Percentiles rank a stretch among this genome's conserved stretches.
Conservation (phyloP, 2,329 filamentous ascomycete species). For the Aphanoascus verrucosus region DNA sequence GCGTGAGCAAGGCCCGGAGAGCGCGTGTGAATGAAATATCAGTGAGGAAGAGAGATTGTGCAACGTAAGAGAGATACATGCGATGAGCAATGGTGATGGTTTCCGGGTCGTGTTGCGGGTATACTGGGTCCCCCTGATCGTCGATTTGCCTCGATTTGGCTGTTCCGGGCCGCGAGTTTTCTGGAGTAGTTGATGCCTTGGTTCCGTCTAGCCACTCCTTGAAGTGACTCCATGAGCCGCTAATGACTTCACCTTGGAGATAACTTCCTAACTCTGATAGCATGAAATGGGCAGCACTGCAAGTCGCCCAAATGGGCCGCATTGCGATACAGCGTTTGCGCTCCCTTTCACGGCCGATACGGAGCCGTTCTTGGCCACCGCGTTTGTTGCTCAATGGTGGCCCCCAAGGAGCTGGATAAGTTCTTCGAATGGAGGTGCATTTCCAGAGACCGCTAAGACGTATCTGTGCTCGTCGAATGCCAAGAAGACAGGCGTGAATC, state of each 20-base stretch:
- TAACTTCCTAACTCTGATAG: constrained; percentile 79
- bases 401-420: constrained; percentile 61
- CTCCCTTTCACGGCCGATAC: constrained; percentile 53
- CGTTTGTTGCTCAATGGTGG: constrained; percentile 53
- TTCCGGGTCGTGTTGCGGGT: constrained; percentile 61
- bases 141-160: constrained; percentile 22
- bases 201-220: constrained; percentile 57
- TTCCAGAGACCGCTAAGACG: constrained; percentile 81
- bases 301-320: constrained; percentile 80
- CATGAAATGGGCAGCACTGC: constrained; percentile 78
- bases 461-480: constrained; percentile 74
- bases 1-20: constrained; percentile 30
- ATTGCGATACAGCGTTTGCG: constrained; percentile 55
- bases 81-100: constrained; percentile 70
- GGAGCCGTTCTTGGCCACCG: constrained; percentile 50
- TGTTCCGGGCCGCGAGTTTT: constrained; percentile 31
- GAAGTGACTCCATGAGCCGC: constrained; percentile 70
- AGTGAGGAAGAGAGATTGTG: constrained; percentile 36
- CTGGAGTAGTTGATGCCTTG: constrained; percentile 18
- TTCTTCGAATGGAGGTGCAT: constrained; percentile 63
- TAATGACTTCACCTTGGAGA: constrained; percentile 79
- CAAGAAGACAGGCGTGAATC: constrained; percentile 80
- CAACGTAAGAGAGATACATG: constrained; percentile 59
- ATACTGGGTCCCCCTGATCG: constrained; percentile 6
- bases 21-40: constrained; percentile 31